These are phyloP conservation scores for Ophiostoma sp. DNA, from an alignment of 2,329 filamentous ascomycete species.

Conservation along the genomic window DNA sequence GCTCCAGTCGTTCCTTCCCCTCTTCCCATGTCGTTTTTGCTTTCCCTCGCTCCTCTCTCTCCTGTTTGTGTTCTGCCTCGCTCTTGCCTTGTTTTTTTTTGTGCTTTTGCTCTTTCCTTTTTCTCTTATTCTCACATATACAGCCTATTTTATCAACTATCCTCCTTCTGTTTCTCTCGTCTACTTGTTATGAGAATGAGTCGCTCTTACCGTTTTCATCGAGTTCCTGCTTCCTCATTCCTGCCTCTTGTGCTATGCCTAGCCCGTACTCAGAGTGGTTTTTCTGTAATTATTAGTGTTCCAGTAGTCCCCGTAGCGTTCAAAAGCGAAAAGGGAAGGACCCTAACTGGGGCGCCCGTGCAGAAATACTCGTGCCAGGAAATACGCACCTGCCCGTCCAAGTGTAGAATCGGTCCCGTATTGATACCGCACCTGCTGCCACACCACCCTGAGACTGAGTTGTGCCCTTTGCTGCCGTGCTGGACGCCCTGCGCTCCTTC, in stretches of 20 bases:
- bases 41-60: neutral
- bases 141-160: neutral
- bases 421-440: neutral
- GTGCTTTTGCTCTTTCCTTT: neutral
- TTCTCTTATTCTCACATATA: neutral
- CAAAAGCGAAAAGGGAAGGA: neutral
- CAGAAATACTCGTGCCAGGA: neutral
- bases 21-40: neutral
- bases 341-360: neutral
- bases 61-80: neutral
- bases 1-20: constrained; percentile 6
- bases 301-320: neutral
- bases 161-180: neutral
- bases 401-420: constrained; percentile 4
- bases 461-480: neutral
- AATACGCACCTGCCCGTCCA: constrained; percentile 8
- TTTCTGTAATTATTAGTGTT: too few species aligned
- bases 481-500: neutral
- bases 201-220: neutral
- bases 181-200: too few species aligned
- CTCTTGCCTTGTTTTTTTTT: neutral
- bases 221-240: neutral
- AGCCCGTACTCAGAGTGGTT: too few species aligned
- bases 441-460: neutral
- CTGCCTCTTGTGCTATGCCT: neutral